Evolutionary conservation across 1,284 basidiomycete genomes (phyloP), one percentile per base, ranked within the genome.

Genomic region (Anthracocystis panici-leucophaei): DNA sequence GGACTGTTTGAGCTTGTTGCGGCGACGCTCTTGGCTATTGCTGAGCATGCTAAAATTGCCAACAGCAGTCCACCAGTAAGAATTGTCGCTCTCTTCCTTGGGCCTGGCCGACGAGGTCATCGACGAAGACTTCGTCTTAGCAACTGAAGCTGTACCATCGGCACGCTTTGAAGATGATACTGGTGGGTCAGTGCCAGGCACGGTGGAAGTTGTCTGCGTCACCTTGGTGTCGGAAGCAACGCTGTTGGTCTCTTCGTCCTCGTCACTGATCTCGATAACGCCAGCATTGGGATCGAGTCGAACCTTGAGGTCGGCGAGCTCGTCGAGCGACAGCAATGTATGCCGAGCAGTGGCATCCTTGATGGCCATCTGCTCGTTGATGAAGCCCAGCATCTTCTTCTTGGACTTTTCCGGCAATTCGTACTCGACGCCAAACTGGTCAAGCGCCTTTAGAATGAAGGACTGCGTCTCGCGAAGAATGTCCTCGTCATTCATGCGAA

Each of bases 401-500:
- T 60, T 76, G 23, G 78, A 74, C 21, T 51, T 50, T 14, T 46
- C 33, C 2, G 82, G 82, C 16, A 83, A 46, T 23, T 66, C 65
- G 46, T 64, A 60, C n/a, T 76, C 70, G 40, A 42, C 50, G 12
- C 59, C 67, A 29, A 83, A 82, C 42, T 65, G 63, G 33, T 81
- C 74, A 3, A 85, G 58, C 29, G 78, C 77, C 51, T 79, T 75
- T 27, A 76, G 64, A 31, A 85, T 65, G 57, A 81, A 84, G 6
- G 71, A 73, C 44, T 66, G 71, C 5, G 83, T 79, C 51, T 83
- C 79, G 42, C 76, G 65, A 16, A 85, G 70, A 21, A 84, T 79
- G 54, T 82, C 82, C n/a, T 67, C 61, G n/a, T 85, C 78, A 60
- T 84, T 85, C 65, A 85, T 79, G 35, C 83, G 82, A 18, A 85